Conservation (phyloP, 768 basidiomycete species). For the Tubosaeta sp. region DNA sequence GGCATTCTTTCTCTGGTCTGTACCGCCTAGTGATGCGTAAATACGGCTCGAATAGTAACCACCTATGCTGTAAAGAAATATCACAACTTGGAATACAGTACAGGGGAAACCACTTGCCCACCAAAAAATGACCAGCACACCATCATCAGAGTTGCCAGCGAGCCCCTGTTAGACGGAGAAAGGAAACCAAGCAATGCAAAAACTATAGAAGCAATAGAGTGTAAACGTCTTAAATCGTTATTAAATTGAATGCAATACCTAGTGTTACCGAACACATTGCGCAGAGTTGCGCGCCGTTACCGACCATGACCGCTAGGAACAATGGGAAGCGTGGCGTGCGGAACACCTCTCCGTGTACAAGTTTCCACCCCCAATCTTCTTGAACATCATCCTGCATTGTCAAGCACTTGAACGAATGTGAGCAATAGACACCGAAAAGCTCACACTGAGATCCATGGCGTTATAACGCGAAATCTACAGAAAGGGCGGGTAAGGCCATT, state of each 20-base stretch:
- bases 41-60: slow-evolving; percentile 86
- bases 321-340: slow-evolving; percentile 74
- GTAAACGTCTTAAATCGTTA: slow-evolving; percentile 2
- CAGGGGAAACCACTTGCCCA: slow-evolving; percentile 42
- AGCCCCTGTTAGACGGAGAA: slow-evolving; percentile 92
- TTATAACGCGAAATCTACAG: slow-evolving; percentile 64
- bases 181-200: slow-evolving; percentile 92
- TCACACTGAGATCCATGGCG: slow-evolving; percentile 82
- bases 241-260: slow-evolving; percentile 37
- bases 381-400: slow-evolving; percentile 79
- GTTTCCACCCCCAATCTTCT: slow-evolving; percentile 98
- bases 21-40: slow-evolving; percentile 71
- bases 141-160: slow-evolving; percentile 65
- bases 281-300: slow-evolving; percentile 57
- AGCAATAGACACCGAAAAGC: slow-evolving; percentile 18
- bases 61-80: slow-evolving; percentile 51
- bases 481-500: background rate
- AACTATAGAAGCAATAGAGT: slow-evolving; percentile 40
- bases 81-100: background rate
- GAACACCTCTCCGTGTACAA: slow-evolving; percentile 96
- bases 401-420: background rate
- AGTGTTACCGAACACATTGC: slow-evolving; percentile 88
- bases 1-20: slow-evolving; percentile 72
- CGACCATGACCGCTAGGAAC: slow-evolving; percentile 79
- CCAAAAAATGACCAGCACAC: slow-evolving; percentile 93